These are phyloP conservation scores for Amanita muscaria DNA, from an alignment of 768 basidiomycete genomes.

Conservation along the genomic window DNA sequence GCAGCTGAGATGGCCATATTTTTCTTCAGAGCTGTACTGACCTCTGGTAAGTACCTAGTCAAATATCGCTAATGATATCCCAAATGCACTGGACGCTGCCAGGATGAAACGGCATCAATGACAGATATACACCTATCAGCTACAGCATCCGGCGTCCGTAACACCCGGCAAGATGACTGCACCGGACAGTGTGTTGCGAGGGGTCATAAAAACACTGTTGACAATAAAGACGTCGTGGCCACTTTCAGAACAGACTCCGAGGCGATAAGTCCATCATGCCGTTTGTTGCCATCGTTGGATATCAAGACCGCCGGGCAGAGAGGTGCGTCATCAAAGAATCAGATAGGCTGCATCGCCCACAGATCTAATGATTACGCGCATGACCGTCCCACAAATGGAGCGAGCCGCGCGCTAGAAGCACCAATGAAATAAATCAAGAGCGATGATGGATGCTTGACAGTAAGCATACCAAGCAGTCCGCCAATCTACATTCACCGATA, in stretches of 20 bases:
- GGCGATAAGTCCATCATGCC: conserved; percentile 9
- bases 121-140: neutral
- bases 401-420: conserved; percentile 8
- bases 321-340: neutral
- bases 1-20: too few relatives aligned
- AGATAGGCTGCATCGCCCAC: neutral
- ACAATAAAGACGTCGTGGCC: neutral
- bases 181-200: too few relatives aligned
- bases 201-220: too few relatives aligned
- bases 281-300: neutral
- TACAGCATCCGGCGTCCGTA: neutral
- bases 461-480: conserved; percentile 2
- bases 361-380: conserved; percentile 5
- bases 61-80: neutral
- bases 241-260: too few relatives aligned
- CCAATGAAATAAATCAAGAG: neutral
- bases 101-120: neutral
- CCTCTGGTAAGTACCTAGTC: neutral
- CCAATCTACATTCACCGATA: neutral
- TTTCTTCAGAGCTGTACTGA: too few relatives aligned
- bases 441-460: conserved; percentile 7
- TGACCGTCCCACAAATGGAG: conserved; percentile 7
- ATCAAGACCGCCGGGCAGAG: neutral
- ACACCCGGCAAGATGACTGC: neutral
- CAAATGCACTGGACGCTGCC: neutral